Percentiles rank a stretch among this genome's conserved stretches.
Evolutionary conservation across 2,329 filamentous ascomycete species (phyloP).

Genomic region (Aureobasidium sp.): DNA sequence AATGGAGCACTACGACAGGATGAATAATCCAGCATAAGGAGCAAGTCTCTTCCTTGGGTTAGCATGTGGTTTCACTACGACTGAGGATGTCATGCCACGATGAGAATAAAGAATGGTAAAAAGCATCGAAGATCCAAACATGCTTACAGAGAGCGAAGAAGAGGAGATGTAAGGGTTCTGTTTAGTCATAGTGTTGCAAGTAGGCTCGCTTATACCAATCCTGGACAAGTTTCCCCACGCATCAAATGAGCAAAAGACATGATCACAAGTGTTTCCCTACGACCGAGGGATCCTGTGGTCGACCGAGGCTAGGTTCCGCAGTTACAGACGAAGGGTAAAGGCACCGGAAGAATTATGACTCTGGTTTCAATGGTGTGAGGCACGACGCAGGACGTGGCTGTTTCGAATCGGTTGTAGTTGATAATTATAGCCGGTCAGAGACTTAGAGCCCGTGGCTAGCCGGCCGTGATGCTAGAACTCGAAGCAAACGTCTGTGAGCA

Average conservation of each 20-base stretch:
- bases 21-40: constrained; percentile 63
- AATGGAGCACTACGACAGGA: constrained; percentile 32
- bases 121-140: constrained; percentile 59
- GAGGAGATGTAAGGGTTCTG: background rate
- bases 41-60: constrained; percentile 71
- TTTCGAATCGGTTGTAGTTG: background rate
- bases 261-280: background rate
- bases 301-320: background rate
- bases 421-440: constrained; percentile 51
- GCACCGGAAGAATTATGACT: background rate
- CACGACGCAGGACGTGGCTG: background rate
- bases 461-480: constrained; percentile 68
- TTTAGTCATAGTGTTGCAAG: background rate
- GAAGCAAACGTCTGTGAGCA: constrained; percentile 65
- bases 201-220: background rate
- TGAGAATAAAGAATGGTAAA: constrained; percentile 62
- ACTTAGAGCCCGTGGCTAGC: constrained; percentile 61
- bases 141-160: constrained; percentile 49
- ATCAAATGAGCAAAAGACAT: background rate
- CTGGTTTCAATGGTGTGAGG: too few relatives aligned
- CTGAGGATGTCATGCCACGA: constrained; percentile 61
- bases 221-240: background rate
- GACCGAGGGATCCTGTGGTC: background rate
- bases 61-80: constrained; percentile 59
- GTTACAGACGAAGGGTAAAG: background rate